phyloP scores from a whole-genome alignment of 768 basidiomycete species.

The Pulveroboletus sp. region DNA sequence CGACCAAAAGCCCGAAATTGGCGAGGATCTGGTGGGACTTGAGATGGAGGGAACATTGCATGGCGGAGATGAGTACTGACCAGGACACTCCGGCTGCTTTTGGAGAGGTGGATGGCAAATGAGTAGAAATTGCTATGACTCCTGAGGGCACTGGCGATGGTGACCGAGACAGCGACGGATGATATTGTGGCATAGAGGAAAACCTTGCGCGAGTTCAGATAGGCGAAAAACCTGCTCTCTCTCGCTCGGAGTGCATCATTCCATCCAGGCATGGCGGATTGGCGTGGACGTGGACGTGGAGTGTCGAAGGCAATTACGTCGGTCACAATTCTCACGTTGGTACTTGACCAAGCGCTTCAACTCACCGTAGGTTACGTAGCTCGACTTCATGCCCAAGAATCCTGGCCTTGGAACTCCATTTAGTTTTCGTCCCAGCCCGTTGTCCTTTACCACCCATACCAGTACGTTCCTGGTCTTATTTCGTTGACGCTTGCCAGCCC shows the following conservation, averaged over 20 bases:
- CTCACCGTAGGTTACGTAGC: too few relatives aligned
- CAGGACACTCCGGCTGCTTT: conserved; percentile 88
- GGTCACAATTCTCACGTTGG: conserved; percentile 19
- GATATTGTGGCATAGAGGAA: conserved; percentile 68
- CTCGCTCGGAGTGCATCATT: conserved; percentile 47
- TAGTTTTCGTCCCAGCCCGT: neutral
- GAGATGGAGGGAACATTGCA: neutral
- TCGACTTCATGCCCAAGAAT: neutral
- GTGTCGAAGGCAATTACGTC: neutral
- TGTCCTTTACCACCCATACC: neutral
- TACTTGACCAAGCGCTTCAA: neutral
- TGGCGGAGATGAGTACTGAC: conserved; percentile 40
- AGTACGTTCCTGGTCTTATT: neutral
- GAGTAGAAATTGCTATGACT: conserved; percentile 92
- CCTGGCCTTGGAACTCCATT: neutral
- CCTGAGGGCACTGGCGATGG: conserved; percentile 75
- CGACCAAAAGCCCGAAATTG: conserved; percentile 81
- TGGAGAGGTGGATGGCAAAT: conserved; percentile 86
- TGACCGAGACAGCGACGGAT: conserved; percentile 60
- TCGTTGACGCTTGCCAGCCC: neutral
- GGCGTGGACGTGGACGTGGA: neutral
- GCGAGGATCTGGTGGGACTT: conserved; percentile 63
- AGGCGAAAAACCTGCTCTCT: conserved; percentile 43
- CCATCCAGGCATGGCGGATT: conserved; percentile 40
- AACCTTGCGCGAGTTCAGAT: conserved; percentile 59